Evolutionary conservation across 2,329 filamentous ascomycete genomes (phyloP).

Genomic region (Raffaelea albimanens): DNA sequence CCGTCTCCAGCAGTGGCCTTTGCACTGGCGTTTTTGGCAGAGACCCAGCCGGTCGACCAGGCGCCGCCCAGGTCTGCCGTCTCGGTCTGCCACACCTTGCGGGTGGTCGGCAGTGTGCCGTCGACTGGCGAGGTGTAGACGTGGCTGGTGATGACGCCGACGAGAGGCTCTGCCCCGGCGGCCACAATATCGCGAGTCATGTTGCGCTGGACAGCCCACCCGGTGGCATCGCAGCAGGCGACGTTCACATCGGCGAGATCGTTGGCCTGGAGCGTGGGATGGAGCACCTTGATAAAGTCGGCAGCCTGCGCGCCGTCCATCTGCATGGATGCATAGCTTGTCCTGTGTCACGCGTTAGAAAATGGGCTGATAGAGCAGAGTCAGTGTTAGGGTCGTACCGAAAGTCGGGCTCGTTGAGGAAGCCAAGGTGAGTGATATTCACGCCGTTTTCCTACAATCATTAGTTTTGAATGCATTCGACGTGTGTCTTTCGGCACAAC

Average conservation of each 20-base stretch:
- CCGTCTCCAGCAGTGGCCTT: constrained; percentile 32
- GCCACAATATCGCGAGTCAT: constrained; percentile 23
- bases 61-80: constrained; percentile 30
- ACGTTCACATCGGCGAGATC: constrained; percentile 25
- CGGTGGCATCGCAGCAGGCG: constrained; percentile 34
- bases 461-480: too few relatives aligned
- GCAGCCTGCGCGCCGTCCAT: constrained; percentile 28
- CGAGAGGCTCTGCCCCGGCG: constrained; percentile 17
- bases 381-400: constrained; percentile 5
- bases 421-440: constrained; percentile 20
- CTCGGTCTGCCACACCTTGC: constrained; percentile 37
- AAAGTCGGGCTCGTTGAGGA: constrained; percentile 22
- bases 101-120: constrained; percentile 21
- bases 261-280: constrained; percentile 28
- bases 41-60: constrained; percentile 31
- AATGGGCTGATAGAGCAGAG: neutral
- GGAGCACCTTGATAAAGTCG: constrained; percentile 27
- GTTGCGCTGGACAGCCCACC: constrained; percentile 21
- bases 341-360: constrained; percentile 6
- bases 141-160: constrained; percentile 31
- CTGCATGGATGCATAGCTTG: constrained; percentile 19
- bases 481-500: neutral
- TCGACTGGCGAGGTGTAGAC: constrained; percentile 29
- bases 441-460: constrained; percentile 7
- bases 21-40: constrained; percentile 4